phyloP scores from a whole-genome alignment of 192 early-diverging fungal genomes.

The Dimargaris xerosporica region DNA sequence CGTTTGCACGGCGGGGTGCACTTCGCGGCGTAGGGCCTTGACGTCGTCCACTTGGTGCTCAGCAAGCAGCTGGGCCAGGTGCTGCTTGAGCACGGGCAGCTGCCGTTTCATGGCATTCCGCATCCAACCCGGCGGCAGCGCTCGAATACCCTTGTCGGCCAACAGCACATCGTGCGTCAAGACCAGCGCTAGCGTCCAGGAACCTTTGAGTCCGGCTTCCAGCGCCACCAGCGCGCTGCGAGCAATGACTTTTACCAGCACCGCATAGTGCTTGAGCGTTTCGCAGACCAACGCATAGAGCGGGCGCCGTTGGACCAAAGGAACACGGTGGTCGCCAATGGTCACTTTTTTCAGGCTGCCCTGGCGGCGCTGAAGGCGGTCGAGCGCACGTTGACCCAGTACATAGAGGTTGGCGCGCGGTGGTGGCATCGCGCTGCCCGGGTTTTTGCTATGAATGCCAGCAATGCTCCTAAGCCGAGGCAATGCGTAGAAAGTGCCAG shows the following conservation, averaged over 20 bases:
- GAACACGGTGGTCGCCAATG: conserved; percentile 41
- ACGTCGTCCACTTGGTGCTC: conserved; percentile 46
- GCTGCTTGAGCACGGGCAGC: conserved; percentile 47
- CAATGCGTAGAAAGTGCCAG: no score
- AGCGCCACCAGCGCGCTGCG: conserved; percentile 13
- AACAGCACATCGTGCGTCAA: conserved; percentile 84
- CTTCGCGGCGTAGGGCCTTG: conserved; percentile 49
- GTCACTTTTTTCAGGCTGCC: conserved; percentile 70
- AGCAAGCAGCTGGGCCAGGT: conserved; percentile 64
- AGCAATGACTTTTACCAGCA: conserved; percentile 16
- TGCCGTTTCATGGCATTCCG: conserved; percentile 57
- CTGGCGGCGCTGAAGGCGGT: conserved; percentile 45
- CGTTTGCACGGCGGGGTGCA: conserved; percentile 32
- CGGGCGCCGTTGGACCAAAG: conserved; percentile 55
- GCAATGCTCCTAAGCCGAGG: no score
- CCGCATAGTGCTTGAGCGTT: conserved; percentile 54
- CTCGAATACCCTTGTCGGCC: conserved; percentile 51
- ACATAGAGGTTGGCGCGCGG: conserved; percentile 63
- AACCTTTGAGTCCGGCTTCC: conserved; percentile 19
- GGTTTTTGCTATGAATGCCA: no score
- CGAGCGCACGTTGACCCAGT: conserved; percentile 60
- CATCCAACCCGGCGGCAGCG: conserved; percentile 29
- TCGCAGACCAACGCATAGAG: conserved; percentile 87
- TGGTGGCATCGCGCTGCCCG: no score
- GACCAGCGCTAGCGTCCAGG: conserved; percentile 30